Percentiles rank a stretch among this genome's conserved stretches.
Evolutionary conservation across 768 basidiomycete species (phyloP).

Genomic region (Phaeotremella fagi): DNA sequence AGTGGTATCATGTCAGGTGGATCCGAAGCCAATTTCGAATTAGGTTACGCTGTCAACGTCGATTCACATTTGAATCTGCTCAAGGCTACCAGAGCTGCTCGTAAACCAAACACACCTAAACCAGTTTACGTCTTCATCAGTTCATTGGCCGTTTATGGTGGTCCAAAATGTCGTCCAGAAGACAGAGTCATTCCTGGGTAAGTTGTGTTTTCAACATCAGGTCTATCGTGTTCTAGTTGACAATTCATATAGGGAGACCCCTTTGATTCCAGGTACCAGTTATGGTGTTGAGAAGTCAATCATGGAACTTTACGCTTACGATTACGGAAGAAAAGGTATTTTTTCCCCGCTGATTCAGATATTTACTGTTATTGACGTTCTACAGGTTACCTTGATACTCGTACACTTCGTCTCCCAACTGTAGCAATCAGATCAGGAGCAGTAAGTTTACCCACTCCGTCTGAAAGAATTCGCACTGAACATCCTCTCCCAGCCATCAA

Average conservation of each 20-base stretch:
- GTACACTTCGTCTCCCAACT: conserved; percentile 45
- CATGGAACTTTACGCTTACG: conserved; percentile 46
- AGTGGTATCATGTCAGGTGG: conserved; percentile 63
- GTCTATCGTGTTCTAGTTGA: not conserved
- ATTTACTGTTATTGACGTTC: not conserved
- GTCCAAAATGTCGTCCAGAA: conserved; percentile 38
- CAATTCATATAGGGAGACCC: conserved; percentile 32
- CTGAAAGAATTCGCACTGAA: not conserved
- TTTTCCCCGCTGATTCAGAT: not conserved
- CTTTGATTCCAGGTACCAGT: conserved; percentile 42
- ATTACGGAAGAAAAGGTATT: conserved; percentile 46
- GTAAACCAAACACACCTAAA: conserved; percentile 21
- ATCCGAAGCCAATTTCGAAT: conserved; percentile 59
- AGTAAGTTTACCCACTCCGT: conserved; percentile 12
- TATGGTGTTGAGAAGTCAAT: conserved; percentile 48
- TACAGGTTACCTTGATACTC: conserved; percentile 44
- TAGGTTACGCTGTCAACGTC: conserved; percentile 52
- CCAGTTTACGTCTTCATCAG: conserved; percentile 45
- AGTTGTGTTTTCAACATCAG: conserved; percentile 1
- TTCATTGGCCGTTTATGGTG: conserved; percentile 47
- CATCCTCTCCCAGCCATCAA: conserved; percentile 30
- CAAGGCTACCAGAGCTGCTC: conserved; percentile 22
- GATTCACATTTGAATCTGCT: conserved; percentile 45
- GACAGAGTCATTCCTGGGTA: conserved; percentile 42
- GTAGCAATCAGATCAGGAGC: conserved; percentile 48